These are phyloP conservation scores for Neopestalotiopsis clavispora DNA, from an alignment of 2,329 filamentous ascomycete species.

Conservation along the genomic window DNA sequence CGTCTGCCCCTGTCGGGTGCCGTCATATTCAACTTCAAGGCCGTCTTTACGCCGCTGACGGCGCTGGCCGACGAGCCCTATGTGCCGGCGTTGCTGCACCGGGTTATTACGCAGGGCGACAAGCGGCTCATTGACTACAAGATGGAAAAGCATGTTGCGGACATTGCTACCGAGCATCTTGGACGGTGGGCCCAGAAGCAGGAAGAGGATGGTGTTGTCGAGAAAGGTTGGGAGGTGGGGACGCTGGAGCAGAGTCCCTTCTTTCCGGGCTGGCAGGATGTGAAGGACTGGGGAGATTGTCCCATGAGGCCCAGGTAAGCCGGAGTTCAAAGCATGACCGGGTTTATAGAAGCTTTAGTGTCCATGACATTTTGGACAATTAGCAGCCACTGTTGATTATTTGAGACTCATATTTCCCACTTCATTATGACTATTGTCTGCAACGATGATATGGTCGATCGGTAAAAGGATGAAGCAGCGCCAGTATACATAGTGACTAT, in stretches of 20 bases:
- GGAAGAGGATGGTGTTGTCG: slow-evolving; percentile 18
- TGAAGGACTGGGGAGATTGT: slow-evolving; percentile 14
- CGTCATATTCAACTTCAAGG: slow-evolving; percentile 89
- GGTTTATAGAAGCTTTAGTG: too few species aligned
- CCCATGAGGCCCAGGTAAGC: not conserved
- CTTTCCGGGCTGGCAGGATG: slow-evolving; percentile 20
- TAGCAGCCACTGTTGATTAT: too few species aligned
- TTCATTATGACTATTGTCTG: too few species aligned
- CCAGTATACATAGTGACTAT: not conserved
- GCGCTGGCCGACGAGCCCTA: slow-evolving; percentile 75
- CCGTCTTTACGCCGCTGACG: slow-evolving; percentile 75
- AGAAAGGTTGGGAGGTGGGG: slow-evolving; percentile 18
- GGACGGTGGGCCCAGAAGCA: slow-evolving; percentile 17
- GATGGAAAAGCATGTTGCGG: slow-evolving; percentile 20
- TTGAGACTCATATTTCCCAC: too few species aligned
- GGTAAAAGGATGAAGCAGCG: not conserved
- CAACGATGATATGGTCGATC: too few species aligned
- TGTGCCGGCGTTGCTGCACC: slow-evolving; percentile 53
- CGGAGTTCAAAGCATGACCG: too few species aligned
- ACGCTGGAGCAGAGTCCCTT: slow-evolving; percentile 20
- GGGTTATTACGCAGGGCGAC: slow-evolving; percentile 7
- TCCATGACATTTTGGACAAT: too few species aligned
- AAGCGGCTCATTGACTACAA: slow-evolving; percentile 19
- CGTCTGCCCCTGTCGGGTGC: slow-evolving; percentile 77
- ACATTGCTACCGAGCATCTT: slow-evolving; percentile 8